Conservation (phyloP, 2,329 filamentous ascomycete species). For the Ilyonectria mors-panacis region DNA sequence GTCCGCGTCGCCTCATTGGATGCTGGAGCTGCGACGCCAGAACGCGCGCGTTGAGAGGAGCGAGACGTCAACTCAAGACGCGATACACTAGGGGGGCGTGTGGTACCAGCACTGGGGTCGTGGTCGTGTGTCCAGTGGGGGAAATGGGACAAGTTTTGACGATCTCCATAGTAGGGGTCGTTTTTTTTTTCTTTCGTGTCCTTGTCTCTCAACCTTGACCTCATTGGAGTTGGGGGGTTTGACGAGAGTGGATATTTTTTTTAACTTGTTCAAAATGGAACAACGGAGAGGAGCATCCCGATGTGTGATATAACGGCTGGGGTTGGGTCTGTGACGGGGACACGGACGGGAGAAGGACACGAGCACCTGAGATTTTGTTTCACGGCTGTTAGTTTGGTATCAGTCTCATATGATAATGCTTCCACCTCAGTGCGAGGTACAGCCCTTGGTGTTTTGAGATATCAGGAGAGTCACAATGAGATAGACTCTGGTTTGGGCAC, state of each 20-base stretch:
- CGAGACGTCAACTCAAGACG: conserved; percentile 25
- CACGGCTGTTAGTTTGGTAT: conserved; percentile 38
- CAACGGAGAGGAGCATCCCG: conserved; percentile 13
- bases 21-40: conserved; percentile 37
- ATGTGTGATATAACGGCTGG: conserved; percentile 26
- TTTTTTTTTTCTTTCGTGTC: neutral
- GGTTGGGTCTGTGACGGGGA: conserved; percentile 32
- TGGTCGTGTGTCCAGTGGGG: conserved; percentile 32
- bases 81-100: conserved; percentile 25
- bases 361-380: conserved; percentile 46
- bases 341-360: conserved; percentile 29
- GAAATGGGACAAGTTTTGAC: conserved; percentile 27
- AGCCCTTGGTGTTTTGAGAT: conserved; percentile 16
- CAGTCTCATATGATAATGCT: conserved; percentile 33
- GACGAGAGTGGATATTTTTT: conserved; percentile 2
- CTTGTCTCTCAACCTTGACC: conserved; percentile 7
- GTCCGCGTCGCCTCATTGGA: conserved; percentile 43
- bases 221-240: conserved; percentile 6
- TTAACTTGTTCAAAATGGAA: conserved; percentile 2
- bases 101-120: conserved; percentile 16
- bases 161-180: conserved; percentile 18
- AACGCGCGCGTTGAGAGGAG: conserved; percentile 44
- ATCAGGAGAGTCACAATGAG: conserved; percentile 14
- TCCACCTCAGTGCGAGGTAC: conserved; percentile 11
- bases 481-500: conserved; percentile 11